Evolutionary conservation across 116 monocot species (phyloP).

Genomic region (Dioscorea cayenensis): DNA sequence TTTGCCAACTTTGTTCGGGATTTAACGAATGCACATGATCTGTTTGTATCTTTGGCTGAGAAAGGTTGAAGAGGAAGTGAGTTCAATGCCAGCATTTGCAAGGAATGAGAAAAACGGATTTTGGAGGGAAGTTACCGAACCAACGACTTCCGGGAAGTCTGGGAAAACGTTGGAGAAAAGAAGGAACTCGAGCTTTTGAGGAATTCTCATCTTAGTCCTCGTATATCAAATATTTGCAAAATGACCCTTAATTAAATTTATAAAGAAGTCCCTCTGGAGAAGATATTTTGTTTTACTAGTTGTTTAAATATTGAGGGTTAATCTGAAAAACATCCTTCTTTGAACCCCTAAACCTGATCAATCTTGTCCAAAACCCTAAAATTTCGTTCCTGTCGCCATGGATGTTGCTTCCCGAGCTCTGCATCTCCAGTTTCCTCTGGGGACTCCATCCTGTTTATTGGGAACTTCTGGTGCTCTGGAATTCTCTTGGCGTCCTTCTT

Average conservation of each 20-base stretch:
- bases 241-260: too few species aligned
- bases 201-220: too few species aligned
- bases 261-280: too few species aligned
- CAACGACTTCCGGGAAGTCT: not conserved
- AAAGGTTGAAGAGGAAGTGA: not conserved
- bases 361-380: not conserved
- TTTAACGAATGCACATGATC: not conserved
- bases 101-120: not conserved
- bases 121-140: not conserved
- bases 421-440: not conserved
- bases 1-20: conserved; percentile 9
- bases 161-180: not conserved
- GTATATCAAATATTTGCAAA: too few species aligned
- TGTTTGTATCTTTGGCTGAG: not conserved
- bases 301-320: too few species aligned
- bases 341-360: not conserved
- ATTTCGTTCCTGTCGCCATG: not conserved
- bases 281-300: too few species aligned
- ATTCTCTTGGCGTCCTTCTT: not conserved
- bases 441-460: not conserved
- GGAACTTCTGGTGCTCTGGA: not conserved
- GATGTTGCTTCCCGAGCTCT: not conserved
- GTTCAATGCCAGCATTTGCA: not conserved
- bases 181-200: not conserved
- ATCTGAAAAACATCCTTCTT: not conserved